phyloP scores from a whole-genome alignment of 2,329 filamentous ascomycete species.

The Plenodomus tracheiphilus region DNA sequence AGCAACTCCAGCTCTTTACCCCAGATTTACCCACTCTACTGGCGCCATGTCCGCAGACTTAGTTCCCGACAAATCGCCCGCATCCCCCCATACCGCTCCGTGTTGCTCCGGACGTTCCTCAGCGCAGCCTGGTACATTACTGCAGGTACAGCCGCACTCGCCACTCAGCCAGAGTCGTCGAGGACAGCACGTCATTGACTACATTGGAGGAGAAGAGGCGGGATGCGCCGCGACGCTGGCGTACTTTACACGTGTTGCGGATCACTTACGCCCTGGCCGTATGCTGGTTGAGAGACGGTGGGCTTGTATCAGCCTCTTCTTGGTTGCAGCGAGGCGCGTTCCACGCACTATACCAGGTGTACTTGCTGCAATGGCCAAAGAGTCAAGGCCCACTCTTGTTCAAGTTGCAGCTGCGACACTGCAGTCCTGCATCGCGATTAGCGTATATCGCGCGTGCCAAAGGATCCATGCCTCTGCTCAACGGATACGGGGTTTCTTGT shows the following conservation, averaged over 20 bases:
- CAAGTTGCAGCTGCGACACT: background rate
- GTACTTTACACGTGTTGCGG: background rate
- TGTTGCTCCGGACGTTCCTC: slow-evolving; percentile 20
- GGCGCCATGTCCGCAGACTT: slow-evolving; percentile 25
- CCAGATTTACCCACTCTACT: slow-evolving; percentile 35
- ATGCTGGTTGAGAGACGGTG: background rate
- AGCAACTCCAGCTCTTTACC: slow-evolving; percentile 23
- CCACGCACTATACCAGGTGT: background rate
- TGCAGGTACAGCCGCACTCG: slow-evolving; percentile 39
- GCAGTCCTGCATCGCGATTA: background rate
- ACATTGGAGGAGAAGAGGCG: slow-evolving; percentile 6
- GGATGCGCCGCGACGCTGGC: slow-evolving; percentile 7
- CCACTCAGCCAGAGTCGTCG: slow-evolving; percentile 20
- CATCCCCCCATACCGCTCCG: slow-evolving; percentile 14
- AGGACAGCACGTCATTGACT: slow-evolving; percentile 20
- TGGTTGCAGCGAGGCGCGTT: background rate
- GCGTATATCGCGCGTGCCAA: background rate
- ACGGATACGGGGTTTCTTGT: background rate
- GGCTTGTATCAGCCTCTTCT: background rate
- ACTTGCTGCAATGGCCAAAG: no score
- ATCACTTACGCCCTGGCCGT: background rate
- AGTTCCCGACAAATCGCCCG: slow-evolving; percentile 31
- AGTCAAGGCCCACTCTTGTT: no score
- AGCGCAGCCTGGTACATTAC: slow-evolving; percentile 24
- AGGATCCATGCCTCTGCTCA: background rate